phyloP scores from a whole-genome alignment of 2,329 filamentous ascomycete species.

The Cladophialophora psammophila region DNA sequence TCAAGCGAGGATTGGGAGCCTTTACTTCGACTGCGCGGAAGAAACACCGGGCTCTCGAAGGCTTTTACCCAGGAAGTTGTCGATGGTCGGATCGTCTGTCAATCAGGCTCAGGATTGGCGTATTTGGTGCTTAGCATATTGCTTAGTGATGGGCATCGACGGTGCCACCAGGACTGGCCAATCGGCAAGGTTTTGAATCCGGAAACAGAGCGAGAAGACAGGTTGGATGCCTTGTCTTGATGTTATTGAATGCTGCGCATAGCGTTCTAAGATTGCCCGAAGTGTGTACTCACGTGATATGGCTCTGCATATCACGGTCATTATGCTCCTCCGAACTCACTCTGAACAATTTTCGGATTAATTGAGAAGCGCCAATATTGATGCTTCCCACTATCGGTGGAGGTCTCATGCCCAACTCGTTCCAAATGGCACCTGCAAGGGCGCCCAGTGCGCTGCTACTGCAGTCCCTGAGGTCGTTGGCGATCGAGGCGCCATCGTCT shows the following conservation, averaged over 20 bases:
- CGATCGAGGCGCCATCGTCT: slow-evolving; percentile 22
- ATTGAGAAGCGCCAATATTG: neutral
- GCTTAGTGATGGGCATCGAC: slow-evolving; percentile 12
- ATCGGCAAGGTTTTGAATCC: neutral
- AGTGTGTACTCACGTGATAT: neutral
- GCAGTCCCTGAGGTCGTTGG: slow-evolving; percentile 34
- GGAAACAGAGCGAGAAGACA: neutral
- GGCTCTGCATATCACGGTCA: neutral
- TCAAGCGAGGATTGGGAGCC: neutral
- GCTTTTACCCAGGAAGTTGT: slow-evolving; percentile 15
- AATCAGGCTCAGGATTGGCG: slow-evolving; percentile 3
- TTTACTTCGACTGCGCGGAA: neutral
- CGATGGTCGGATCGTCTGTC: neutral
- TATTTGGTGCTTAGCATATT: slow-evolving; percentile 8
- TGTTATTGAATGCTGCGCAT: neutral
- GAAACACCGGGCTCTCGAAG: neutral
- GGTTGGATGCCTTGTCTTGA: neutral
- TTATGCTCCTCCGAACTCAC: slow-evolving; percentile 1
- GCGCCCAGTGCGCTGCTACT: slow-evolving; percentile 38
- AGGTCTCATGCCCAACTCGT: neutral
- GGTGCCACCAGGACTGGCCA: neutral
- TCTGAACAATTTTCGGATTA: slow-evolving; percentile 13
- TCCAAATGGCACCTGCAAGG: slow-evolving; percentile 37
- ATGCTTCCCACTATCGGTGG: neutral
- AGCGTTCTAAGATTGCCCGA: neutral